phyloP scores from a whole-genome alignment of 2,329 filamentous ascomycete genomes.

The Alternaria longipes region DNA sequence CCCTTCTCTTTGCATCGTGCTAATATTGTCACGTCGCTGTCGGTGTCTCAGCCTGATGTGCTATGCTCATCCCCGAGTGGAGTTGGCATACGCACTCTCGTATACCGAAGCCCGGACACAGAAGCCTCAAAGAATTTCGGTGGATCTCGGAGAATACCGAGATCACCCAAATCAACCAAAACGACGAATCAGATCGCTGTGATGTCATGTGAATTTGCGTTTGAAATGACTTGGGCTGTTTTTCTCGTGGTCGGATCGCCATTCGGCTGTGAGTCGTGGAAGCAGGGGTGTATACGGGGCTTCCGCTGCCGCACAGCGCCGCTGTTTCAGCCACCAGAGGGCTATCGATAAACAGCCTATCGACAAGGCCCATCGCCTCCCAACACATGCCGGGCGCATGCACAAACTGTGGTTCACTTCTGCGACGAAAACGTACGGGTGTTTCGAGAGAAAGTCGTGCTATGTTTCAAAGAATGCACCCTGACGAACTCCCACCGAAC shows the following conservation, averaged over 20 bases:
- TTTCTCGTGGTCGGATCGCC: slow-evolving; percentile 18
- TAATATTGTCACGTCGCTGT: slow-evolving; percentile 3
- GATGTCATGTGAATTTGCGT: slow-evolving; percentile 16
- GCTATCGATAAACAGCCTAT: slow-evolving; percentile 29
- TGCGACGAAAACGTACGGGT: slow-evolving; percentile 1
- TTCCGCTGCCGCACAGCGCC: slow-evolving; percentile 23
- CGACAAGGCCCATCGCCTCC: slow-evolving; percentile 17
- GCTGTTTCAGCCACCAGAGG: slow-evolving; percentile 28
- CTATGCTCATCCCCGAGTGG: background rate
- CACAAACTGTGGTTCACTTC: slow-evolving; percentile 7
- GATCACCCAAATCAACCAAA: slow-evolving; percentile 10
- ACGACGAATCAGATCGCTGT: slow-evolving; percentile 21
- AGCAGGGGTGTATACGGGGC: slow-evolving; percentile 19
- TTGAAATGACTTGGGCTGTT: slow-evolving; percentile 17
- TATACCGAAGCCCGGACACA: slow-evolving; percentile 1
- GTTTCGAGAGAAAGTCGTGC: slow-evolving; percentile 11
- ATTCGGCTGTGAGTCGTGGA: slow-evolving; percentile 16
- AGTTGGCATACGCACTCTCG: background rate
- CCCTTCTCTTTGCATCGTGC: slow-evolving; percentile 5
- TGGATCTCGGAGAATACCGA: slow-evolving; percentile 16
- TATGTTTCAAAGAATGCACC: slow-evolving; percentile 11
- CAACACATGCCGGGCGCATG: slow-evolving; percentile 19
- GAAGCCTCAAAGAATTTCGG: slow-evolving; percentile 2
- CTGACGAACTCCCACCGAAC: background rate
- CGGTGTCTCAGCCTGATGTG: slow-evolving; percentile 8